Conservation (phyloP, 352 stramenopile species). For the Phytopythium helicoides region DNA sequence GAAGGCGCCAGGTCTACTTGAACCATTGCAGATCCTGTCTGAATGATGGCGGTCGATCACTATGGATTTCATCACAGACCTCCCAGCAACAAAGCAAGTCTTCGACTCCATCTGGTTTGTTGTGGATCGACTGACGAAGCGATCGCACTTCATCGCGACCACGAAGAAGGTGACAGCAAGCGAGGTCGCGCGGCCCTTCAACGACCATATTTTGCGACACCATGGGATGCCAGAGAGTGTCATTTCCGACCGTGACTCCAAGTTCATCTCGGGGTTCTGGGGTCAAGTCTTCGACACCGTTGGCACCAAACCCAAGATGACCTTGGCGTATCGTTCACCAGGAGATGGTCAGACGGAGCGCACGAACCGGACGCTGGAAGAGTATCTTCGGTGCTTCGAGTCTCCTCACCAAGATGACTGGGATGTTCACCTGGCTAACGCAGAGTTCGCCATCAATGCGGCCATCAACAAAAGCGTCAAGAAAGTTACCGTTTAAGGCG, state of each 20-base stretch:
- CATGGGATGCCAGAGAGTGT: too few species aligned
- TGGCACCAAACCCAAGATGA: slow-evolving; percentile 9
- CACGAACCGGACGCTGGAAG: slow-evolving; percentile 11
- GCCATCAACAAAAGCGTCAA: slow-evolving; percentile 9
- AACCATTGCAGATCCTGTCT: too few species aligned
- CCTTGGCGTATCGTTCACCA: slow-evolving; percentile 6
- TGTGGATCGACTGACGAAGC: too few species aligned
- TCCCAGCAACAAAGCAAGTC: too few species aligned
- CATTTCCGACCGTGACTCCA: slow-evolving; percentile 13
- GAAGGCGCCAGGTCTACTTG: too few species aligned
- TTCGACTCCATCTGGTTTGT: too few species aligned
- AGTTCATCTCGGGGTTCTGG: slow-evolving; percentile 12
- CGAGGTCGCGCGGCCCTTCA: too few species aligned
- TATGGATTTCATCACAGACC: too few species aligned
- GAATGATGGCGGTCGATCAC: too few species aligned
- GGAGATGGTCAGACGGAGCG: slow-evolving; percentile 14
- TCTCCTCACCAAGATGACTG: slow-evolving; percentile 9
- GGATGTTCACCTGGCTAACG: slow-evolving; percentile 10
- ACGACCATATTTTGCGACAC: too few species aligned
- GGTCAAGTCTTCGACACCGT: slow-evolving; percentile 7
- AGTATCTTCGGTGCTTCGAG: slow-evolving; percentile 11
- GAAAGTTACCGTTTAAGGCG: slow-evolving; percentile 12
- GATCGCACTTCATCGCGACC: too few species aligned
- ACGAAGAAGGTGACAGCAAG: too few species aligned
- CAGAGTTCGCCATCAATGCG: slow-evolving; percentile 16